Base-by-base conservation (phyloP, 495 filamentous ascomycete species). In the Neurospora discreta region DNA sequence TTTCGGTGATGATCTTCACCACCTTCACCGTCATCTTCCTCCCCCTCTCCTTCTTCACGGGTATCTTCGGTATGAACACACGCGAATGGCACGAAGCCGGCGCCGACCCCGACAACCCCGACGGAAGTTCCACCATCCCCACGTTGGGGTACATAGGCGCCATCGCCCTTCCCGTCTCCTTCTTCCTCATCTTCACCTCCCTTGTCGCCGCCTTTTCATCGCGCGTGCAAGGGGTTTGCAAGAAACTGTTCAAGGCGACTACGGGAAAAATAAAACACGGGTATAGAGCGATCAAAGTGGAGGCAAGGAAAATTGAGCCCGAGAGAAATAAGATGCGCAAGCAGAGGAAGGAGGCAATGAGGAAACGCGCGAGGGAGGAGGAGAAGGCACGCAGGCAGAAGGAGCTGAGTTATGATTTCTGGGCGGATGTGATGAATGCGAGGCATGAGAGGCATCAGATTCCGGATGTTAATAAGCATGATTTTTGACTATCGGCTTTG, bases 1-100 rank as follows among this genome's bases (percentile, higher is more conserved):
- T 87, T 43, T 87, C 88, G 11, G 84, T 90, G 33, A 89, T 91
- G 88, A 88, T 91, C 30, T 91, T 91, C 76, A 91, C 89, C 20
- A 88, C 88, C 11, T 90, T 90, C 77, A 90, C 87, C 30, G 87
- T 91, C 71, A 87, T 90, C 30, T 90, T 90, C 77, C 79, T 91
- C 11, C 89, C 89, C 0, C 78, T 90, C 4, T 88, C 85, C 23
- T 91, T 91, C 80, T 90, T 91, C 77, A 90, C 89, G 0, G 87
- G 87, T 9, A 75, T 91, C 1, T 90, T 90, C 70, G 89, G 89
- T 30, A 88, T 91, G 80, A 90, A 91, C 71, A 85, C 86, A 13
- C 79, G 82, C 36, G 88, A 91, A 80, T 91, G 89, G 89, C 86
- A 84, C 71, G 87, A 84, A 10, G 78, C 79, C 46, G 26, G 15